A percentile compares a stretch with the other conserved stretches of the same genome.
phyloP scores from a whole-genome alignment of 441 rosid species.

The Adansonia rubrostipa region DNA sequence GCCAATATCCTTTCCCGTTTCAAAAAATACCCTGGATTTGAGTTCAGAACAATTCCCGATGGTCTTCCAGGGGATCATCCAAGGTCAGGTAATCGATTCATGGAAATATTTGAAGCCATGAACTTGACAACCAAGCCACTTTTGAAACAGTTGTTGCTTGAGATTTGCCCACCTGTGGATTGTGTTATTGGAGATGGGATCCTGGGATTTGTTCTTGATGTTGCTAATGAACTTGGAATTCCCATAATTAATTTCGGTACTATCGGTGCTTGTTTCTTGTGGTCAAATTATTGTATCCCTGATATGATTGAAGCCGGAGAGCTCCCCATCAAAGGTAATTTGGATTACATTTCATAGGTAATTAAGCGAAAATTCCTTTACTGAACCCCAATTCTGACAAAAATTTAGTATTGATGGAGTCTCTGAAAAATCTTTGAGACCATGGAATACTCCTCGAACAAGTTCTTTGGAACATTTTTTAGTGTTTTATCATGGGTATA shows the following conservation, averaged over 20 bases:
- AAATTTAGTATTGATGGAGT: too few species aligned
- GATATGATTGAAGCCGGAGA: constrained; percentile 42
- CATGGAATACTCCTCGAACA: too few species aligned
- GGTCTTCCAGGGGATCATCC: constrained; percentile 36
- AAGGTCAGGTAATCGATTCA: constrained; percentile 2
- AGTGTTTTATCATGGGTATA: neutral
- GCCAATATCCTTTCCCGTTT: constrained; percentile 30
- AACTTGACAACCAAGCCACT: neutral
- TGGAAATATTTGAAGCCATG: constrained; percentile 20
- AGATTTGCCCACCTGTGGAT: constrained; percentile 20
- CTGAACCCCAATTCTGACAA: too few species aligned
- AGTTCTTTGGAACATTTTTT: neutral
- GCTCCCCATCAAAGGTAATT: constrained; percentile 48
- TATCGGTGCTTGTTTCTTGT: constrained; percentile 32
- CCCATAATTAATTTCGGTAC: constrained; percentile 41
- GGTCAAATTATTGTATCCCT: constrained; percentile 40
- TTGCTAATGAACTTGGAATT: constrained; percentile 35
- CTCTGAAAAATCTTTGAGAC: too few species aligned
- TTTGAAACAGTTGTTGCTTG: constrained; percentile 34
- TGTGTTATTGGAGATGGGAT: constrained; percentile 47
- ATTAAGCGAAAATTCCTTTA: too few species aligned
- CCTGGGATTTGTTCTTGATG: constrained; percentile 33
- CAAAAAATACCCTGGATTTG: constrained; percentile 26
- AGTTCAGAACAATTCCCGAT: constrained; percentile 34
- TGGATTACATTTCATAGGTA: too few species aligned